Evolutionary conservation across 2,329 filamentous ascomycete genomes (phyloP), one percentile per base, ranked within the genome.

Genomic region (Pyricularia sp.): DNA sequence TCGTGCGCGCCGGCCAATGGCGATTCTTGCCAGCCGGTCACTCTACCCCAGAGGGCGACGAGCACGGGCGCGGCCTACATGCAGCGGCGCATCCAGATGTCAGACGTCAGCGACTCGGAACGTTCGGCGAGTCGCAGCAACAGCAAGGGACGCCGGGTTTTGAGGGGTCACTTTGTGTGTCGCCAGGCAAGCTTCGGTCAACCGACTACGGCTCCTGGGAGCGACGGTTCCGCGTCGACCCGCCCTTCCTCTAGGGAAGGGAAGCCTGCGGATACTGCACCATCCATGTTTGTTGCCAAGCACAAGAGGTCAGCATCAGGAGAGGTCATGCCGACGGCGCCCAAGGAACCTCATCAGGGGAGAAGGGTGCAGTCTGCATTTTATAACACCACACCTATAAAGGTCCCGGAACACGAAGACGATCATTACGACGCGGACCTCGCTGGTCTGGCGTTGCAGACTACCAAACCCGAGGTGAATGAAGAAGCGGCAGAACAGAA

Each of bases 61-160:
- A 82, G 79, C 57, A 78, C 77, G 0, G 80, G 81, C 0, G 76
- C 78, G 1, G 77, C 78, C 4, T 81, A 78, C 64, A 76, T 81
- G 72, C 76, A 79, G 65, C 74, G 74, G 28, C 73, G 72, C n/a
- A 71, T 72, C 44, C 68, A 72, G 60, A 55, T 66, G 60, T 68
- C 68, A 5, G 70, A 70, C 62, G 67, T 66, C 64, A 69, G 69
- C 70, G 64, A 68, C 62, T 62, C 66, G 60, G 63, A 69, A 28
- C 24, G 69, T 65, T 62, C 49, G 16, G 22, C 35, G 24, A 22
- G 35, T 7, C 22, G 63, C 9, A 40, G 30, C n/a, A 60, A 55
- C 40, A 62, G 30, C 13, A 64, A 63, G 26, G 60, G 31, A 7
- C 70, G 70, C 35, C 68, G 72, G 22, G 70, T 70, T 5, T 70